phyloP scores from a whole-genome alignment of 2,329 filamentous ascomycete genomes.

The Monilinia aucupariae region DNA sequence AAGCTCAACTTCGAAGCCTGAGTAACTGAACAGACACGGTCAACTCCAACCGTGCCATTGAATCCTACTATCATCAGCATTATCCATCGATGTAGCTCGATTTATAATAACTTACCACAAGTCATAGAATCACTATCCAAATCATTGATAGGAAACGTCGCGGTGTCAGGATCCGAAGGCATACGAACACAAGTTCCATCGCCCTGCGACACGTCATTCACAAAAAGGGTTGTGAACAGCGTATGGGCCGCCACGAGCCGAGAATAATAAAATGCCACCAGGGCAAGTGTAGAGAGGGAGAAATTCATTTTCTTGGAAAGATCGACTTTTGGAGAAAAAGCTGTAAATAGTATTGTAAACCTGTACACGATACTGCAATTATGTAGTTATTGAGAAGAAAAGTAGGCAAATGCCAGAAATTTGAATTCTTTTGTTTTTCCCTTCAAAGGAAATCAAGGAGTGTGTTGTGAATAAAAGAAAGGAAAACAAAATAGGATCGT shows the following conservation, averaged over 20 bases:
- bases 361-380: neutral
- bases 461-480: slow-evolving; percentile 7
- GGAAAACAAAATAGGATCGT: neutral
- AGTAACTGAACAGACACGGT: slow-evolving; percentile 41
- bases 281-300: slow-evolving; percentile 15
- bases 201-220: slow-evolving; percentile 59
- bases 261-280: slow-evolving; percentile 20
- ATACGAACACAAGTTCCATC: slow-evolving; percentile 68
- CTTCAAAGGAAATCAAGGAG: slow-evolving; percentile 1
- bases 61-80: slow-evolving; percentile 35
- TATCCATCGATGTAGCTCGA: neutral
- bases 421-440: neutral
- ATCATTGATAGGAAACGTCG: slow-evolving; percentile 53
- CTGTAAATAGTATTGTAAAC: neutral
- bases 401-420: neutral
- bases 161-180: slow-evolving; percentile 47
- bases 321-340: neutral
- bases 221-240: slow-evolving; percentile 56
- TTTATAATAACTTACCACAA: slow-evolving; percentile 50
- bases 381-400: neutral
- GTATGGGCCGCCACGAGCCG: slow-evolving; percentile 49
- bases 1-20: slow-evolving; percentile 40
- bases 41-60: slow-evolving; percentile 44
- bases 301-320: slow-evolving; percentile 5
- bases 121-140: slow-evolving; percentile 60